A percentile compares a stretch with the other conserved stretches of the same genome.
Conservation (phyloP, 805 yeast genomes). For the Ogataea ganodermae region DNA sequence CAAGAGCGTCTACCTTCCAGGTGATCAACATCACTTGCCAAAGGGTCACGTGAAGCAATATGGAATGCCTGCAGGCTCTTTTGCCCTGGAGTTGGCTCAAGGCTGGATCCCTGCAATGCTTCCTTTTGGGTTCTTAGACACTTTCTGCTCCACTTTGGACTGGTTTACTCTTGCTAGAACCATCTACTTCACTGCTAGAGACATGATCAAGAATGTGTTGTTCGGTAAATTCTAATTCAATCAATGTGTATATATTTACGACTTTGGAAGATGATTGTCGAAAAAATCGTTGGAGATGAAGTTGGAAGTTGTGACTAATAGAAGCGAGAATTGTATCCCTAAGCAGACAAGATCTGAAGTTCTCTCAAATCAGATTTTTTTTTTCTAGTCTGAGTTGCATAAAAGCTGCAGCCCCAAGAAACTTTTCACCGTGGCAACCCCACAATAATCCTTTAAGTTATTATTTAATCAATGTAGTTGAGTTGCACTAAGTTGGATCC, state of each 20-base stretch:
- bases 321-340: too few relatives aligned
- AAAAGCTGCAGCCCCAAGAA: neutral
- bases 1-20: conserved; percentile 80
- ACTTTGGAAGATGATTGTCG: too few relatives aligned
- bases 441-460: too few relatives aligned
- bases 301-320: too few relatives aligned
- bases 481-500: neutral
- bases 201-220: conserved; percentile 69
- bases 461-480: too few relatives aligned
- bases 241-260: too few relatives aligned
- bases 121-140: conserved; percentile 90
- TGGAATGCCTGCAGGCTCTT: conserved; percentile 76
- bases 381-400: neutral
- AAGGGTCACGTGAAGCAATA: conserved; percentile 84
- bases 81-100: conserved; percentile 94
- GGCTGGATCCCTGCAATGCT: conserved; percentile 99
- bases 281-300: too few relatives aligned
- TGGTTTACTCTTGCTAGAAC: conserved; percentile 68
- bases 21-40: conserved; percentile 77
- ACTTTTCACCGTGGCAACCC: neutral
- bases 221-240: conserved; percentile 63
- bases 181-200: conserved; percentile 69
- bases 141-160: conserved; percentile 79
- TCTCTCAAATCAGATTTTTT: neutral
- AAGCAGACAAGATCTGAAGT: too few relatives aligned